Evolutionary conservation across 2,329 filamentous ascomycete genomes (phyloP).

Genomic region (Ophiocordyceps camponoti-leonardi): DNA sequence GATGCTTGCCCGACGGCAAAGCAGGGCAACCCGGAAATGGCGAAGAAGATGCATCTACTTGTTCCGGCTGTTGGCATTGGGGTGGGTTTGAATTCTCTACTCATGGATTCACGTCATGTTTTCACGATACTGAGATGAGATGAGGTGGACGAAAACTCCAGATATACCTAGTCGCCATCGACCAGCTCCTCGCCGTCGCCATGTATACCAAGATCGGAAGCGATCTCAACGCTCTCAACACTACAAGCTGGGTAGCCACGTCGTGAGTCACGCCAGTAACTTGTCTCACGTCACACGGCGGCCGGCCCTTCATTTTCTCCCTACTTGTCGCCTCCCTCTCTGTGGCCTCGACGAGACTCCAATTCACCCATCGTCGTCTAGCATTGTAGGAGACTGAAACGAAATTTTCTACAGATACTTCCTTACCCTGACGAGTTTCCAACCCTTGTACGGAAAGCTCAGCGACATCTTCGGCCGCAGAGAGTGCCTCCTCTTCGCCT

Average conservation of each 20-base stretch:
- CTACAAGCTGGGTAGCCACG: slow-evolving; percentile 56
- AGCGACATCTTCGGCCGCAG: slow-evolving; percentile 58
- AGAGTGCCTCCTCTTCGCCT: slow-evolving; percentile 44
- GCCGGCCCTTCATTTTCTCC: not conserved
- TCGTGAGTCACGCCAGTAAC: slow-evolving; percentile 11
- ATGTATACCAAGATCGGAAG: slow-evolving; percentile 64
- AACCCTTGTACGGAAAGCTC: slow-evolving; percentile 57
- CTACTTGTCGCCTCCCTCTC: not conserved
- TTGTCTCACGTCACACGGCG: not conserved
- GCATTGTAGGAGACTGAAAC: too few relatives aligned
- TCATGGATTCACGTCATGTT: too few relatives aligned
- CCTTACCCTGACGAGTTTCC: slow-evolving; percentile 56
- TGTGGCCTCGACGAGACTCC: not conserved
- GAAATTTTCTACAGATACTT: slow-evolving; percentile 36
- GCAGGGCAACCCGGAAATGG: slow-evolving; percentile 4
- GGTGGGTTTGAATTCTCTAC: slow-evolving; percentile 6
- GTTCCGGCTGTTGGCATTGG: slow-evolving; percentile 21
- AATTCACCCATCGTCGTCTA: not conserved
- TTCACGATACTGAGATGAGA: not conserved
- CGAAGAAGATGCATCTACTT: slow-evolving; percentile 19
- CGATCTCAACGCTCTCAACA: slow-evolving; percentile 56
- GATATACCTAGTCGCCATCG: slow-evolving; percentile 30
- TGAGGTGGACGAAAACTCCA: not conserved
- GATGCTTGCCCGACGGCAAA: not conserved
- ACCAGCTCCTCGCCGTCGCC: slow-evolving; percentile 64